These are phyloP conservation scores for Pythium graminicola DNA, from an alignment of 352 stramenopile genomes.

Conservation along the genomic window DNA sequence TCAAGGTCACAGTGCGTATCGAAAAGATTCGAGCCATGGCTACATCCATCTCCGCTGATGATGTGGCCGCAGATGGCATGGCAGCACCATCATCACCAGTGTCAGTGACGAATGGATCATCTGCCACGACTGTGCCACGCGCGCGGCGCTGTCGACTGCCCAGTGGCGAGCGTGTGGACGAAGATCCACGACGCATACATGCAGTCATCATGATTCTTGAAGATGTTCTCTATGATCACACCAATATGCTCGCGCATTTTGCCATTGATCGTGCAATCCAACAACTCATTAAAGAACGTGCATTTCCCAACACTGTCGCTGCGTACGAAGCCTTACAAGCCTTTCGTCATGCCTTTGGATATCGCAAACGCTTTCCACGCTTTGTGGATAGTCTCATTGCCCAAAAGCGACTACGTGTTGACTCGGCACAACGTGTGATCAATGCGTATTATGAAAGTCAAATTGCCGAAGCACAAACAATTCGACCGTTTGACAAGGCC, in stretches of 20 bases:
- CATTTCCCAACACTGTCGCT: slow-evolving; percentile 56
- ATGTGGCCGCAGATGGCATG: neutral
- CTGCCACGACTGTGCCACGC: neutral
- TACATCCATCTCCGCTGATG: neutral
- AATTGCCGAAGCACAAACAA: slow-evolving; percentile 56
- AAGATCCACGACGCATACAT: slow-evolving; percentile 53
- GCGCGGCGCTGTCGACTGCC: slow-evolving; percentile 26
- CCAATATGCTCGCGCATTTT: slow-evolving; percentile 68
- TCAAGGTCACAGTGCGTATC: neutral
- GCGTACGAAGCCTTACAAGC: slow-evolving; percentile 69
- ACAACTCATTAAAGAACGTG: slow-evolving; percentile 59
- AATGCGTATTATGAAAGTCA: slow-evolving; percentile 75
- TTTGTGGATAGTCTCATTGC: slow-evolving; percentile 74
- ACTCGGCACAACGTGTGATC: slow-evolving; percentile 54
- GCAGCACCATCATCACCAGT: neutral
- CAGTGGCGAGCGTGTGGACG: slow-evolving; percentile 30
- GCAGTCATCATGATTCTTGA: slow-evolving; percentile 82
- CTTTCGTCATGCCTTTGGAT: slow-evolving; percentile 77
- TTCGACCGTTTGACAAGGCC: slow-evolving; percentile 53
- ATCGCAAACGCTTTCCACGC: slow-evolving; percentile 76
- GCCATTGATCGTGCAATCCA: slow-evolving; percentile 70
- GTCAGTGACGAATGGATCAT: neutral
- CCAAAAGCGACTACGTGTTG: slow-evolving; percentile 35
- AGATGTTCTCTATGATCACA: slow-evolving; percentile 84
- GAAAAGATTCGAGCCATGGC: slow-evolving; percentile 1